Evolutionary conservation across 2,329 filamentous ascomycete genomes (phyloP).

Genomic region (Xylariaceae sp.): DNA sequence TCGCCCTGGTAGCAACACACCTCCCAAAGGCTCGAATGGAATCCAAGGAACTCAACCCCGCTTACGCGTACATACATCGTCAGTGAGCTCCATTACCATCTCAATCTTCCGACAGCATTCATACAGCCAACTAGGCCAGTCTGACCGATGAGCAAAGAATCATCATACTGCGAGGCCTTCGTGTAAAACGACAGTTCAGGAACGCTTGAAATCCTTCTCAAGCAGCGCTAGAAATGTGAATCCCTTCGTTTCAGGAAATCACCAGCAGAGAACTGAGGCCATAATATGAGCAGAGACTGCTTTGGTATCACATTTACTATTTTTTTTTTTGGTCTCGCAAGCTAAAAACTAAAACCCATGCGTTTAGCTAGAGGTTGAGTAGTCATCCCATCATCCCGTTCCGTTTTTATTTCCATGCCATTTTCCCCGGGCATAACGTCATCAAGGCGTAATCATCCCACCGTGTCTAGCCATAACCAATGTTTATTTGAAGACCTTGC

Average conservation of each 20-base stretch:
- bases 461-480: conserved; percentile 4
- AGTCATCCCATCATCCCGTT: conserved; percentile 8
- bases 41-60: no score
- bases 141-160: no score
- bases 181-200: background rate
- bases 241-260: background rate
- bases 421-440: conserved; percentile 21
- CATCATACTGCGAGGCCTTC: no score
- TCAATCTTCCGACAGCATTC: no score
- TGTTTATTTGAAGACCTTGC: conserved; percentile 98
- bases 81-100: no score
- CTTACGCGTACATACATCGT: no score
- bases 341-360: background rate
- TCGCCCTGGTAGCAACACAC: no score
- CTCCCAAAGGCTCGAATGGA: no score
- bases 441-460: conserved; percentile 26
- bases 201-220: background rate
- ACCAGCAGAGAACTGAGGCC: background rate
- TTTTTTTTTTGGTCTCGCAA: conserved; percentile 9
- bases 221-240: background rate
- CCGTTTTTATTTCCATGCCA: conserved; percentile 13
- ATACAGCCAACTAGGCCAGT: no score
- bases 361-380: conserved; percentile 2
- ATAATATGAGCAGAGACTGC: background rate
- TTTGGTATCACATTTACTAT: conserved; percentile 19